phyloP scores from a whole-genome alignment of 306 rosid genomes.

The Dryas drummondii region DNA sequence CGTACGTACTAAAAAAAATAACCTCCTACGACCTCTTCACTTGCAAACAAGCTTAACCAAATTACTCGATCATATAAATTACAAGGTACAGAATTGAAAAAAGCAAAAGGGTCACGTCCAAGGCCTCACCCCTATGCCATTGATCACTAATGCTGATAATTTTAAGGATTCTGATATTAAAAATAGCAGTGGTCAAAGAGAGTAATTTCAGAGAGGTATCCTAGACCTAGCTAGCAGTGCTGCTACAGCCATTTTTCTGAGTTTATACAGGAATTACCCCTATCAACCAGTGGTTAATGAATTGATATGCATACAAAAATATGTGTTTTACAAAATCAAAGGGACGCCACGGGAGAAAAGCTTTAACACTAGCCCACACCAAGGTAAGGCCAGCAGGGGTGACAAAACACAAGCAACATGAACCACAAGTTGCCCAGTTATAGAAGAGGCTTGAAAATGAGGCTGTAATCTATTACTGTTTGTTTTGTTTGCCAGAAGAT shows the following conservation, averaged over 20 bases:
- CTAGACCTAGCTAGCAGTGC: conserved; percentile 10
- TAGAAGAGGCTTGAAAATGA: background rate
- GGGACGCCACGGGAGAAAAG: conserved; percentile 9
- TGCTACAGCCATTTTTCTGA: conserved; percentile 19
- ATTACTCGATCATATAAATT: background rate
- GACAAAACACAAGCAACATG: conserved; percentile 12
- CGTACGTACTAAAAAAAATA: too few relatives aligned
- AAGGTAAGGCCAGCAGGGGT: conserved; percentile 10
- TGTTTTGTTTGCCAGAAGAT: conserved; percentile 36
- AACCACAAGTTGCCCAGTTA: background rate
- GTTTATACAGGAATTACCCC: conserved; percentile 31
- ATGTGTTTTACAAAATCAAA: conserved; percentile 20
- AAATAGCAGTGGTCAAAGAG: background rate
- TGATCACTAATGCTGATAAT: background rate
- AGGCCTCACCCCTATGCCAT: background rate
- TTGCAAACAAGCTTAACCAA: background rate
- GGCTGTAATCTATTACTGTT: conserved; percentile 42
- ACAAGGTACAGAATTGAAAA: background rate
- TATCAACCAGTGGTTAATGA: conserved; percentile 34
- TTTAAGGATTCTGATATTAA: background rate
- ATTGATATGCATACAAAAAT: conserved; percentile 30
- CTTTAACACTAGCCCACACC: conserved; percentile 24
- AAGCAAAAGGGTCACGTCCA: background rate
- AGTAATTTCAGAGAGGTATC: conserved; percentile 1
- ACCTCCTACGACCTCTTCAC: too few relatives aligned